Evolutionary conservation across 495 filamentous ascomycete genomes (phyloP).

Genomic region (Barbatosphaeria neglecta): DNA sequence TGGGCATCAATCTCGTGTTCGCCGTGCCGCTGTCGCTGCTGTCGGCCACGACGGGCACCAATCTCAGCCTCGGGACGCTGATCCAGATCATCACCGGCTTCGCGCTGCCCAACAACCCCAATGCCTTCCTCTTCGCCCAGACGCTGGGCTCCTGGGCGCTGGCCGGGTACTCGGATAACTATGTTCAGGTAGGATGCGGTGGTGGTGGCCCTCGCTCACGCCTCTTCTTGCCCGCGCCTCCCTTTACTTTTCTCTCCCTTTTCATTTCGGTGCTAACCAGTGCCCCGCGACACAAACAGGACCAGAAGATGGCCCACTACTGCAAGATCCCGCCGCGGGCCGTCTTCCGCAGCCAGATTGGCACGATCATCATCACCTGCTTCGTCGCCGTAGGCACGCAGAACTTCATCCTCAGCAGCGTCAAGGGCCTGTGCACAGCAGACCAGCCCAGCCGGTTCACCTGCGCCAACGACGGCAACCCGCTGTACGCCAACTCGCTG

Average conservation of each 20-base stretch:
- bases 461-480: constrained; percentile 19
- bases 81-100: constrained; percentile 23
- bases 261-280: no score
- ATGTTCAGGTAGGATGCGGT: constrained; percentile 4
- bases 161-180: constrained; percentile 20
- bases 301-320: constrained; percentile 27
- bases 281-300: no score
- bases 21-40: constrained; percentile 24
- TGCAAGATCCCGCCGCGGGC: constrained; percentile 19
- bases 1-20: constrained; percentile 25
- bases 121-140: constrained; percentile 20
- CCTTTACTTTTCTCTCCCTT: no score
- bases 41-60: constrained; percentile 24
- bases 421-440: constrained; percentile 15
- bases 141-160: constrained; percentile 22
- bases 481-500: constrained; percentile 18
- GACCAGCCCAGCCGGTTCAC: constrained; percentile 18
- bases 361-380: constrained; percentile 20
- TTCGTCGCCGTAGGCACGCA: constrained; percentile 20
- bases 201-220: no score
- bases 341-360: constrained; percentile 19
- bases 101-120: constrained; percentile 20
- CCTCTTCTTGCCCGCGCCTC: no score
- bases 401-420: constrained; percentile 18
- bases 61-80: constrained; percentile 17